These are phyloP conservation scores for Yamadazyma aaseri DNA, from an alignment of 1,139 yeast species.

Conservation along the genomic window DNA sequence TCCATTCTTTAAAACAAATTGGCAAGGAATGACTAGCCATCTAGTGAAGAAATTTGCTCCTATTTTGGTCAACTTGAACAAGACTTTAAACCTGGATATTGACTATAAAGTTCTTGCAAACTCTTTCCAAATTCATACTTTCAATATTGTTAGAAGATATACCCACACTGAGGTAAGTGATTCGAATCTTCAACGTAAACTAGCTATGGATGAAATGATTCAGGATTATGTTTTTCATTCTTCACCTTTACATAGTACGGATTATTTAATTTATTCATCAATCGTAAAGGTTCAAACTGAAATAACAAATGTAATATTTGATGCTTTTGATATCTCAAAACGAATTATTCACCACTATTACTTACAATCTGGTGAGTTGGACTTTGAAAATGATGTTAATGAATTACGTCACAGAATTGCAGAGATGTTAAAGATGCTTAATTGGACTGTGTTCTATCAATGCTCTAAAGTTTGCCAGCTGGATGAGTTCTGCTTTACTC, in stretches of 20 bases:
- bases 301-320: conserved; percentile 32
- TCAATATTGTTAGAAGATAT: conserved; percentile 42
- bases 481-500: conserved; percentile 51
- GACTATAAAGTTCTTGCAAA: conserved; percentile 10
- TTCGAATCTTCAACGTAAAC: conserved; percentile 13
- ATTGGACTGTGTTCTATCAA: conserved; percentile 43
- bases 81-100: conserved; percentile 3
- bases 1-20: conserved; percentile 43
- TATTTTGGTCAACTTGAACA: conserved; percentile 35
- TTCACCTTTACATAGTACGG: conserved; percentile 31
- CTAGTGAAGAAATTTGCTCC: conserved; percentile 53
- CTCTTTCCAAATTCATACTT: conserved; percentile 7
- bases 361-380: conserved; percentile 11
- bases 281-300: conserved; percentile 32
- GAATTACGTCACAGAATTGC: conserved; percentile 4
- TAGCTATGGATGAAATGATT: conserved; percentile 29
- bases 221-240: conserved; percentile 46
- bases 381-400: not conserved
- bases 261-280: conserved; percentile 47
- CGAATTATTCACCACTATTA: conserved; percentile 19
- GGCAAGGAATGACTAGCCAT: conserved; percentile 47
- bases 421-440: conserved; percentile 8
- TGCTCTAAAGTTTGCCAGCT: conserved; percentile 40
- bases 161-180: conserved; percentile 12
- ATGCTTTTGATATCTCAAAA: conserved; percentile 28